Evolutionary conservation across 768 basidiomycete species (phyloP).

Genomic region (Boletellus ananas): DNA sequence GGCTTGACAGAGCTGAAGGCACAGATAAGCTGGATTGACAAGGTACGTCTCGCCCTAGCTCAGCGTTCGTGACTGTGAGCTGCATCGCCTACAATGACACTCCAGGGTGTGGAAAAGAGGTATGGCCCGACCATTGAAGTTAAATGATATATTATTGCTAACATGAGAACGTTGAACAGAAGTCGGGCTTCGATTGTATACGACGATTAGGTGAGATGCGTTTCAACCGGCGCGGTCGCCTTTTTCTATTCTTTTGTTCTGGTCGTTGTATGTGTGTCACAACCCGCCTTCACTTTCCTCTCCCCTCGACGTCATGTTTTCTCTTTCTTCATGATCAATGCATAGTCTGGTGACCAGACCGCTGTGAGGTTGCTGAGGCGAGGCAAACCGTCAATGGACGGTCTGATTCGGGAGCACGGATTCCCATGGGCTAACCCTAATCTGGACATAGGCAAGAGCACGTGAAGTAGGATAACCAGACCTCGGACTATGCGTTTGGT

Average conservation of each 20-base stretch:
- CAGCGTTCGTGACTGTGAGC: neutral
- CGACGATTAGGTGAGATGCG: neutral
- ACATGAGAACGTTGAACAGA: neutral
- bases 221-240: neutral
- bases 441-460: too few relatives aligned
- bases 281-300: constrained; percentile 37
- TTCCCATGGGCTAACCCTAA: too few relatives aligned
- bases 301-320: constrained; percentile 29
- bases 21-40: constrained; percentile 40
- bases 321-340: constrained; percentile 35
- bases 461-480: too few relatives aligned
- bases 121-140: neutral
- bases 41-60: constrained; percentile 4
- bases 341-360: too few relatives aligned
- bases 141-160: neutral
- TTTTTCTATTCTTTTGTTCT: too few relatives aligned
- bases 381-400: too few relatives aligned
- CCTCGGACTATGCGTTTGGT: too few relatives aligned
- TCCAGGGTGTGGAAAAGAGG: neutral
- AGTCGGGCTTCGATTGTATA: constrained; percentile 2
- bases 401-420: too few relatives aligned
- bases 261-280: neutral
- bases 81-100: too few relatives aligned
- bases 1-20: constrained; percentile 46
- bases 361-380: too few relatives aligned